phyloP scores from a whole-genome alignment of 495 filamentous ascomycete genomes.

The Penicillium argentinense region DNA sequence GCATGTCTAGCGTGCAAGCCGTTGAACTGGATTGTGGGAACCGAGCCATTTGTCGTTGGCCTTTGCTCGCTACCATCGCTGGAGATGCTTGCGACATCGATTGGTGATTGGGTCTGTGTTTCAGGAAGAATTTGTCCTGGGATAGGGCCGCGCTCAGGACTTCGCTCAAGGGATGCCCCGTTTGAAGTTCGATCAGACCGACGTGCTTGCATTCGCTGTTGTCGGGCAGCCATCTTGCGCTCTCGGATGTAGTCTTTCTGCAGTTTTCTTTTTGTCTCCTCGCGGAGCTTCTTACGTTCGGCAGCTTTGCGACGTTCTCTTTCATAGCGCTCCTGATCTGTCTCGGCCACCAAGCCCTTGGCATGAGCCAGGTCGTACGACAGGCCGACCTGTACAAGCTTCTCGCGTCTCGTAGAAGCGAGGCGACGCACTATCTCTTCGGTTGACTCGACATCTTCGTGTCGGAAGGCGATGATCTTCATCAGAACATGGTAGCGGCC shows the following conservation, averaged over 20 bases:
- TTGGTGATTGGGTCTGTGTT: constrained; percentile 27
- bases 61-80: constrained; percentile 19
- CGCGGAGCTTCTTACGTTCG: constrained; percentile 42
- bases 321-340: constrained; percentile 59
- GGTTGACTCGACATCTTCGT: constrained; percentile 48
- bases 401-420: constrained; percentile 66
- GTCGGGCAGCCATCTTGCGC: constrained; percentile 48
- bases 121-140: constrained; percentile 24
- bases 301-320: constrained; percentile 45
- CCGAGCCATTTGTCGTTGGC: constrained; percentile 19
- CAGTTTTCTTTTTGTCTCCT: constrained; percentile 41
- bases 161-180: constrained; percentile 5
- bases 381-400: constrained; percentile 77
- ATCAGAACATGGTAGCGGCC: constrained; percentile 79
- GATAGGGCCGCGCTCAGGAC: constrained; percentile 2
- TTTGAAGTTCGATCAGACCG: constrained; percentile 11
- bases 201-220: constrained; percentile 31
- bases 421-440: constrained; percentile 68
- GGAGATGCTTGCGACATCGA: constrained; percentile 21
- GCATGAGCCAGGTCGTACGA: constrained; percentile 84
- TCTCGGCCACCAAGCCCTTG: constrained; percentile 67
- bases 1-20: constrained; percentile 22
- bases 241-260: constrained; percentile 54
- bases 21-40: constrained; percentile 36
- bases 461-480: constrained; percentile 70